Evolutionary conservation across 805 yeast species (phyloP), one percentile per base, ranked within the genome.

Genomic region (Ogataea corticis): DNA sequence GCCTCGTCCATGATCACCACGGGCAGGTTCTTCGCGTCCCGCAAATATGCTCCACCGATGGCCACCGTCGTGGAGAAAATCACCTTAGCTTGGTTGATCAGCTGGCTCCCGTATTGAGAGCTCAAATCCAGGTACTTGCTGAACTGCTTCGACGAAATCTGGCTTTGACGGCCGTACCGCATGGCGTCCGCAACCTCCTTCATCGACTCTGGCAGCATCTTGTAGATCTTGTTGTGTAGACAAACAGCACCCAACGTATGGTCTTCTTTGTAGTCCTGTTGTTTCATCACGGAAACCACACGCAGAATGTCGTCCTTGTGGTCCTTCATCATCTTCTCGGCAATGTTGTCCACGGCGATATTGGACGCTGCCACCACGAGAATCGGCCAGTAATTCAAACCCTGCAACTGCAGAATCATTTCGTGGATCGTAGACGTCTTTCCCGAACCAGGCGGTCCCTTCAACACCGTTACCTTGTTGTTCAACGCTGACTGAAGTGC

Each of bases 391-490:
- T 77, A 77, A 34, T 72, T 75, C 44, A 83, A 66, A 46, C 82
- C 68, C 55, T 82, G 83, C 37, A 91, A 69, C 62, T 91, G 97
- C 46, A 83, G 76, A 35, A 90, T 82, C 19, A 88, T 70, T 61
- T 92, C 97, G 18, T 89, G 79, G 21, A 92, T 62, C 0, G 97
- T 91, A 43, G 85, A 85, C 0, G 97, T 91, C 59, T 84, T 84
- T 18, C 91, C 91, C 0, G 90, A 83, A 6, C 91, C 91, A 1
- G 90, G 90, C 0, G 91, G 92, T 1, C 92, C 92, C 55, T 85
- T 89, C 7, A 85, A 72, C 7, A 85, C 73, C 0, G 79, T 64
- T 7, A 77, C 38, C 61, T 70, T 59, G 16, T 83, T 79, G 56
- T 86, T 86, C 19, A 90, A 48, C 0, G 96, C 76, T 56, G 86